Evolutionary conservation across 2,329 filamentous ascomycete species (phyloP), one percentile per base, ranked within the genome.

Genomic region (Pyricularia sp.): DNA sequence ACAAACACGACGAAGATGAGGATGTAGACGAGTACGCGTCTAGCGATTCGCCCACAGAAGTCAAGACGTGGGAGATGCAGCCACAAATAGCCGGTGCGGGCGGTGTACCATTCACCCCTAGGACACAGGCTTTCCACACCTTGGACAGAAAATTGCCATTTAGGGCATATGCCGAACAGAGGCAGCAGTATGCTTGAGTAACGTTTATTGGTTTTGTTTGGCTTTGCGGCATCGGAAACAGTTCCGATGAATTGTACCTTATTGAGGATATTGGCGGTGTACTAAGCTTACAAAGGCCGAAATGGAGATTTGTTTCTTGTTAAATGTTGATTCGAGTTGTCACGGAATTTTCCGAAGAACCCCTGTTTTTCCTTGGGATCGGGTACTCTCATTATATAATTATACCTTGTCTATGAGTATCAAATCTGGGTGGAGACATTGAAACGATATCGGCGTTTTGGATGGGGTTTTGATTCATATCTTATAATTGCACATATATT

Each of bases 121-220:
- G 90, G 72, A 91, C 90, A 20, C 83, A 86, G 76, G 90, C 89
- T 1, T 92, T 92, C 75, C 83, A 90, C 74, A 84, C 85, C 14
- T 79, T 90, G 65, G 85, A 89, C 71, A 79, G 86, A 69, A 84
- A 85, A 73, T 76, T 88, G 70, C 86, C 87, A 2, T 75, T 87
- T 65, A 67, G 65, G 42, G 25, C 42, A 23, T 67, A 67, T 9
- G 36, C 65, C n/a, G 59, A 63, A 17, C 59, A 63, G 59, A 63
- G 25, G 26, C 26, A 26, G 25, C 12, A 30, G 26, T 63, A 63
- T 23, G 12, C 59, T 4, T 63, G 59, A 63, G 59, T 28, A 50
- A 50, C 42, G 42, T n/a, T 50, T n/a, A n/a, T 50, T 17, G 20
- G 42, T 50, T 20, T 25, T 61, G 23, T 58, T 58, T 63, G 26